A percentile compares a stretch with the other conserved stretches of the same genome.
Evolutionary conservation across 23 red algal species (phyloP).

Genomic region (Pyropia yezoensis): DNA sequence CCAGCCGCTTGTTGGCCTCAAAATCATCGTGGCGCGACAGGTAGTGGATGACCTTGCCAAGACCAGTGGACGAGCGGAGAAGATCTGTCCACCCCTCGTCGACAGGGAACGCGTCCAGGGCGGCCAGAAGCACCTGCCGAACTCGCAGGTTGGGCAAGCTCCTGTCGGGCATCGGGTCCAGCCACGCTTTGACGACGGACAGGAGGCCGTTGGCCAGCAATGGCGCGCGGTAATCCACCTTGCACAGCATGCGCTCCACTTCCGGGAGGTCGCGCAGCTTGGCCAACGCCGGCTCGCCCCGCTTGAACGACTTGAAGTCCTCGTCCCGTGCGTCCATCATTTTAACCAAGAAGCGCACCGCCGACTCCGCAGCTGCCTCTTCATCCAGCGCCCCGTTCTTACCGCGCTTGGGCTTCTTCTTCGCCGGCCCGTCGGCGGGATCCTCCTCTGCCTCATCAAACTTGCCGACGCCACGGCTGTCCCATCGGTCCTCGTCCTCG

Average conservation of each 20-base stretch:
- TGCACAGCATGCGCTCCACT: constrained; percentile 56
- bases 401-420: constrained; percentile 1
- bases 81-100: constrained; percentile 62
- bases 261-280: constrained; percentile 57
- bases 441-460: no score
- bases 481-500: no score
- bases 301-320: constrained; percentile 51
- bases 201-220: constrained; percentile 59
- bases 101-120: constrained; percentile 43
- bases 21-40: constrained; percentile 40
- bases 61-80: constrained; percentile 32
- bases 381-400: constrained; percentile 6
- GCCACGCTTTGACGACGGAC: constrained; percentile 44
- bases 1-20: constrained; percentile 43
- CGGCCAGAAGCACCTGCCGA: constrained; percentile 35
- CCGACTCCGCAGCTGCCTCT: constrained; percentile 4
- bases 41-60: constrained; percentile 67
- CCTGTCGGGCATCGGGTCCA: constrained; percentile 66
- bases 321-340: constrained; percentile 77
- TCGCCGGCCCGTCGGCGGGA: no score
- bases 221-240: constrained; percentile 43
- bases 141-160: constrained; percentile 53
- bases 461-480: no score
- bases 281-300: constrained; percentile 34
- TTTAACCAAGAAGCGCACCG: constrained; percentile 39